A percentile compares a stretch with the other conserved stretches of the same genome.
These are phyloP conservation scores for Hyaloperonospora brassicae DNA, from an alignment of 352 stramenopile genomes.

Conservation along the genomic window DNA sequence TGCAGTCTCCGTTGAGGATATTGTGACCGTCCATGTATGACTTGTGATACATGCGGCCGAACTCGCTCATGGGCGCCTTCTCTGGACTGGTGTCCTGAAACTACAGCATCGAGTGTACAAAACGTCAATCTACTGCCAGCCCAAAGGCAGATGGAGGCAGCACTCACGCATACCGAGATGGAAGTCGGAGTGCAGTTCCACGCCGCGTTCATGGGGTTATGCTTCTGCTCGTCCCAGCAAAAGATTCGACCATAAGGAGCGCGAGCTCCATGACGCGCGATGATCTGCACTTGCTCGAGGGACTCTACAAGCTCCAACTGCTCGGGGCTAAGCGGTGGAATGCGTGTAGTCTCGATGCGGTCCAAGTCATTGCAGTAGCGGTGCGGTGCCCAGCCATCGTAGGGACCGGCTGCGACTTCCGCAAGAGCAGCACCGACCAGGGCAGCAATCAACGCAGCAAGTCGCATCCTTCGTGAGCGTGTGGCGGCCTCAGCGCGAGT, in stretches of 20 bases:
- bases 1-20: constrained; percentile 65
- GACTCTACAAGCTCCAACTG: constrained; percentile 53
- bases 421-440: constrained; percentile 8
- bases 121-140: too few relatives aligned
- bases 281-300: constrained; percentile 78
- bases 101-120: constrained; percentile 17
- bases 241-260: constrained; percentile 66
- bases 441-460: constrained; percentile 19
- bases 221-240: constrained; percentile 59
- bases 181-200: constrained; percentile 70
- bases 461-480: constrained; percentile 18
- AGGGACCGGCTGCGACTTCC: constrained; percentile 29
- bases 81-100: constrained; percentile 59
- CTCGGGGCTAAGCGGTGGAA: constrained; percentile 49
- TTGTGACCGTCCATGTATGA: constrained; percentile 69
- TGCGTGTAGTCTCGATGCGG: constrained; percentile 46
- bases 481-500: constrained; percentile 4
- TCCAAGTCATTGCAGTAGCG: constrained; percentile 74
- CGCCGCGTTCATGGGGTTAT: constrained; percentile 66
- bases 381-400: constrained; percentile 71
- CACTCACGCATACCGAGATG: constrained; percentile 45
- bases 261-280: constrained; percentile 69
- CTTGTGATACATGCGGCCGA: constrained; percentile 72
- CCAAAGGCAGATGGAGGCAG: background rate
- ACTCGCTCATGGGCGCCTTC: constrained; percentile 36